Evolutionary conservation across 495 filamentous ascomycete genomes (phyloP), one percentile per base, ranked within the genome.

Genomic region (Jackrogersella multiformis): DNA sequence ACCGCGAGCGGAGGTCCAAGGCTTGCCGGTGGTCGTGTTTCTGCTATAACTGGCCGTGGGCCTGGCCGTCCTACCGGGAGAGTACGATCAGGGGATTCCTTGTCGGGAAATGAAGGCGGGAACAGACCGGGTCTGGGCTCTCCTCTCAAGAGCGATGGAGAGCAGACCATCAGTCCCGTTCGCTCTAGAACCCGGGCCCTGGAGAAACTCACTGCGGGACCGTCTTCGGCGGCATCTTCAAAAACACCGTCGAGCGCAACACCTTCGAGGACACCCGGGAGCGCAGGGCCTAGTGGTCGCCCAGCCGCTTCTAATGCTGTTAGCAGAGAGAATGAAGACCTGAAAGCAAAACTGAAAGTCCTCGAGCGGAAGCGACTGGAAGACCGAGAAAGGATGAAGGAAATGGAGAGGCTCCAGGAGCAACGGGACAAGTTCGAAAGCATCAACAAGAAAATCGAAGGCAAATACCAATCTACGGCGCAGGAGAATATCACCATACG

Each of bases 371-470:
- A 95, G 73, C 80, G 92, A 51, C 72, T 85, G 18, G 93, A 97
- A 46, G 93, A 97, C 73, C 84, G 92, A n/a, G 96, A 98, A 59
- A 92, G 90, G 72, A 77, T 97, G 46, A 96, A 93, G 69, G 80
- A 72, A 1, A 73, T 97, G 32, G 93, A 99, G 39, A 86, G 87
- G 61, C 73, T 93, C 34, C 89, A 93, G 70, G 78, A 84, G 8
- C 93, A 98, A 69, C 85, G 90, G 8, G 92, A 97, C 71, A 92
- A 92, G 59, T 96, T 92, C 60, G 91, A 97, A 72, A 79, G 78
- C 1, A 94, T 97, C 66, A 96, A 98, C 36, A 90, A 96, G 72
- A 99, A 95, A 63, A 77, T 99, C 53, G 92, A 95, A 76, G 84
- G 88, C 12, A 98, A 98, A 74, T 94, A 91, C 60, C 92, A 96